Conservation (phyloP, 2,329 filamentous ascomycete genomes). For the Nothophaeocryptopus gaeumannii region DNA sequence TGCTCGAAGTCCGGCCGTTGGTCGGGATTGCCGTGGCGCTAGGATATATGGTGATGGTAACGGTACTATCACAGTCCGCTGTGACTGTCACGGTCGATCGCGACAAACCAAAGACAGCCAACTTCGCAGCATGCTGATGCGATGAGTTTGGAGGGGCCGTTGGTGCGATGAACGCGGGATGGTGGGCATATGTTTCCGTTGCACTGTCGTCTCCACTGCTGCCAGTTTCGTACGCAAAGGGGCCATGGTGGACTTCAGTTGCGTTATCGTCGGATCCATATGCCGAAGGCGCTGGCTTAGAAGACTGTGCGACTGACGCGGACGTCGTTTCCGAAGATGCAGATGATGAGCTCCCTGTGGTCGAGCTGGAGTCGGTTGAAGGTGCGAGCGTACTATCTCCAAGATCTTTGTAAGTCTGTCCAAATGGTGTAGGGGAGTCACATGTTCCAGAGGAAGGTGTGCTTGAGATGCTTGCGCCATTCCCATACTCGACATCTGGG, state of each 20-base stretch:
- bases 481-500: constrained; percentile 39
- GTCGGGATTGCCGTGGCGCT: constrained; percentile 7
- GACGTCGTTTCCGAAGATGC: background rate
- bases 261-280: background rate
- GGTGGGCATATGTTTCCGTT: background rate
- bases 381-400: constrained; percentile 10
- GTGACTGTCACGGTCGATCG: constrained; percentile 20
- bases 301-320: background rate
- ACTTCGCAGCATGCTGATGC: background rate
- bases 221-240: background rate
- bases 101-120: background rate
- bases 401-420: constrained; percentile 27
- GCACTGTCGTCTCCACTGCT: background rate
- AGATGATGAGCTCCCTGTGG: background rate
- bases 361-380: constrained; percentile 7
- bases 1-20: constrained; percentile 8
- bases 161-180: too few species aligned
- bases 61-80: constrained; percentile 23
- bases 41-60: constrained; percentile 23
- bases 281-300: background rate
- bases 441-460: constrained; percentile 30
- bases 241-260: background rate
- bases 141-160: too few species aligned
- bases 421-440: constrained; percentile 30
- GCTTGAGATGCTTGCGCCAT: constrained; percentile 32